These are phyloP conservation scores for Pseudonectria foliicola DNA, from an alignment of 2,329 filamentous ascomycete species.

Conservation along the genomic window DNA sequence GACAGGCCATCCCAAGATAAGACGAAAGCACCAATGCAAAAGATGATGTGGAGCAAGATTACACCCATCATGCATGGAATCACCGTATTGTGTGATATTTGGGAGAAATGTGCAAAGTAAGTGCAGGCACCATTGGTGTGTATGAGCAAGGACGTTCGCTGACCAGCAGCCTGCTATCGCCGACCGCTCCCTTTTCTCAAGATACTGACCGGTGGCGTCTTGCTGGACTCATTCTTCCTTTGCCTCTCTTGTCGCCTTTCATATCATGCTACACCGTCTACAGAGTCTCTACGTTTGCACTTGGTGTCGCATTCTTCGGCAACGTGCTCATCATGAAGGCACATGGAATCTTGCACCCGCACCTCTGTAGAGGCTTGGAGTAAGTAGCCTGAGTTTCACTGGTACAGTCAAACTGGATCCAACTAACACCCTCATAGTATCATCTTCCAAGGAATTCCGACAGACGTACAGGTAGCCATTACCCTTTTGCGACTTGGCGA, in stretches of 20 bases:
- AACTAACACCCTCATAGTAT: slow-evolving; percentile 61
- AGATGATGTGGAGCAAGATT: slow-evolving; percentile 67
- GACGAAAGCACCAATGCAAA: slow-evolving; percentile 68
- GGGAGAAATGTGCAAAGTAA: slow-evolving; percentile 34
- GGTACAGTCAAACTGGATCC: fast-evolving
- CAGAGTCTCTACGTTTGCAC: not conserved
- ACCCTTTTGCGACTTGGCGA: slow-evolving; percentile 73
- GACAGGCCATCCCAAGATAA: slow-evolving; percentile 51
- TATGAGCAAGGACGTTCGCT: not conserved
- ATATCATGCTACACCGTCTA: slow-evolving; percentile 1
- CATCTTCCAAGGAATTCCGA: slow-evolving; percentile 68
- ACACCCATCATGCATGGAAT: slow-evolving; percentile 56
- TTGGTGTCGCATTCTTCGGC: slow-evolving; percentile 5
- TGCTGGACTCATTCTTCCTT: fast-evolving
- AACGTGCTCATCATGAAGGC: not conserved
- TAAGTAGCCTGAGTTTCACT: slow-evolving; percentile 49
- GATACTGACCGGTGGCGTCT: slow-evolving; percentile 37
- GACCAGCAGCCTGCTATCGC: slow-evolving; percentile 38
- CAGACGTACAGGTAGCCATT: slow-evolving; percentile 70
- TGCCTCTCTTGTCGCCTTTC: not conserved
- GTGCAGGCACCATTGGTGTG: slow-evolving; percentile 4
- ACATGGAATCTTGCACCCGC: no score
- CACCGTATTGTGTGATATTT: slow-evolving; percentile 33
- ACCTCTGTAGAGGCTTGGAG: slow-evolving; percentile 22
- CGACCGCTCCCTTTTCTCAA: slow-evolving; percentile 54